Base-by-base conservation (phyloP, 345 rosid species). In the Erysimum cheiranthoides region DNA sequence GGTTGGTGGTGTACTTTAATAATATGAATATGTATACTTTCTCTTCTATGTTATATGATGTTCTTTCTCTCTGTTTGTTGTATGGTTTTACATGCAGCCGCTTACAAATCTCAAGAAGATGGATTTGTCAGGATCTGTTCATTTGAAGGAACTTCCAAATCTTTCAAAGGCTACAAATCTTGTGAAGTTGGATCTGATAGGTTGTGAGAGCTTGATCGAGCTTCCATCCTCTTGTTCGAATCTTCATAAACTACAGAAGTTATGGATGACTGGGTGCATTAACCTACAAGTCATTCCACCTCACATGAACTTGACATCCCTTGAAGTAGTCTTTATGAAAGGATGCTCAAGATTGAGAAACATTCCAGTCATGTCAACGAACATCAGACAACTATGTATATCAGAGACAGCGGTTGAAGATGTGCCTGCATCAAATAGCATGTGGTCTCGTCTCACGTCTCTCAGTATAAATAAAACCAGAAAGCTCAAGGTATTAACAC, bases 81-180 rank as follows among this genome's bases (percentile, higher is more conserved):
- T 40, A 5, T 9, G 10, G 0, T 57, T 14, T 7, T 56, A 31
- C 10, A 11, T 61, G 38, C 61, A 80, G 83, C 4, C 3, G 10
- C 40, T 66, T 17, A 61, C 2, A 7, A 80, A 76, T 9, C 54
- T 80, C 13, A 75, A 42, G 64, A 10, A 25, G 30, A 5, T 82
- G 14, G 16, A 60, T 16, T 69, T 82, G 25, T 1, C 16, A 1
- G 0, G 21, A 2, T 79, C 69, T 2, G 0, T 3, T 8, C 7
- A 71, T 13, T 39, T 82, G 49, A 62, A 16, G 0, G 54, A 17
- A 66, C 61, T 76, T 10, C 67, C 77, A 8, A 50, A 79, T 43
- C 50, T 73, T 9, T 76, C 81, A 36, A 1, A 18, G 12, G 76
- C 76, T 2, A 16, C 31, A 18, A 73, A 46, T 13, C 39, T 83